Evolutionary conservation across 177 flowering plant genomes (phyloP), one percentile per base, ranked within the genome.

Genomic region (Vitis hybrid): DNA sequence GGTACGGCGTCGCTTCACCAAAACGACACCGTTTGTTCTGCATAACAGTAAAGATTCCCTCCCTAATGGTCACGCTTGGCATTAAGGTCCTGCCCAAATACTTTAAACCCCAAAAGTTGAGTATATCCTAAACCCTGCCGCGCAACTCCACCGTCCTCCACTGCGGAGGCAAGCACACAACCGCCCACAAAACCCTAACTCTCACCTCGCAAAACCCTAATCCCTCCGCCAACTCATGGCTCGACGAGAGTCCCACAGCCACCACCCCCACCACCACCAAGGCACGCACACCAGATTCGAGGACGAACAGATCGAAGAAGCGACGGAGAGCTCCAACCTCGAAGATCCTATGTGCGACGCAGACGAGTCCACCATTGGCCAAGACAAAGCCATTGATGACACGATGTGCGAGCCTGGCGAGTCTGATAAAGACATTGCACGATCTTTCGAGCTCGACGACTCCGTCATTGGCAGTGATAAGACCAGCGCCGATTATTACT

Each of bases 401-500:
- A 51, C 76, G 44, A 57, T 71, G 55, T 52, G 69, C 69, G 80
- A 71, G 1, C 68, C 58, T 24, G 28, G 4, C 0, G 28, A 24
- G 28, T 38, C 47, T 38, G 47, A 38, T 38, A 24, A 24, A 24
- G 47, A 38, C 47, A 7, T 38, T 38, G 28, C 28, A 38, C 47
- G 47, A 38, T 7, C 47, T 38, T 7, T 38, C 47, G 47, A 38
- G 7, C 47, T 38, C 15, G 83, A 71, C 15, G 71, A 18, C 11
- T 69, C 78, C 31, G 31, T 76, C n/a, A 62, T 82, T 38, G 90
- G 83, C 3, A 72, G 72, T 44, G 97, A 87, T 67, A 78, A 88
- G 71, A 95, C 99, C 76, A 93, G 98, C 75, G 97, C 99, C 24
- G 99, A 95, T 68, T 95, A 95, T 73, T 95, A 95, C 89, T 95